Evolutionary conservation across 225 moss, liverwort and hornwort species (phyloP).

Genomic region (Pseudoscleropodium purum): DNA sequence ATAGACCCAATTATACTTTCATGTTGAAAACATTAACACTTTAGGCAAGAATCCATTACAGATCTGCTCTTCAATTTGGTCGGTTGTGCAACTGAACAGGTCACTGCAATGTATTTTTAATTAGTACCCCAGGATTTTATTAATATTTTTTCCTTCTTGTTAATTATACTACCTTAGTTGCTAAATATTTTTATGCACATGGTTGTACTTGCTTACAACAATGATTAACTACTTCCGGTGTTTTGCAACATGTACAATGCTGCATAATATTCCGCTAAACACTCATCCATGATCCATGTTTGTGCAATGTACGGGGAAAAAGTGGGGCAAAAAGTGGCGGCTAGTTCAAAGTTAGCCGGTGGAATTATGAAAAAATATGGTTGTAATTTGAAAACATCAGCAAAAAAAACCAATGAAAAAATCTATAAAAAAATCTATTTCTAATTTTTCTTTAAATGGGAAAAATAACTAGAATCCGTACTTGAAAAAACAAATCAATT

Average conservation of each 20-base stretch:
- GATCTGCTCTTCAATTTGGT: background rate
- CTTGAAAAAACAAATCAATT: too few species aligned
- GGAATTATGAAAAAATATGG: too few species aligned
- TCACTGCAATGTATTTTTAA: too few species aligned
- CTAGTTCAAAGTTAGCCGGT: too few species aligned
- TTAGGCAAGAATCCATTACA: background rate
- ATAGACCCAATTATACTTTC: background rate
- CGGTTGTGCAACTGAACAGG: background rate
- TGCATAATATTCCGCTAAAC: background rate
- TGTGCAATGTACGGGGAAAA: background rate
- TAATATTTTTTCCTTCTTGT: background rate
- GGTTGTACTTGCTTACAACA: background rate
- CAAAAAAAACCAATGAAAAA: too few species aligned
- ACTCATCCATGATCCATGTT: background rate
- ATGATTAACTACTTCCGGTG: background rate
- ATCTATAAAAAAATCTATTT: too few species aligned
- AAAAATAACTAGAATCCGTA: too few species aligned
- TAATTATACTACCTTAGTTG: background rate
- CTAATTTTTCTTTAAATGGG: too few species aligned
- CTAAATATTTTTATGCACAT: background rate
- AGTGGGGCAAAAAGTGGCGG: too few species aligned
- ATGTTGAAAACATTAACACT: background rate
- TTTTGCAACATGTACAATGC: fast-evolving
- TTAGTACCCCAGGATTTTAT: background rate
- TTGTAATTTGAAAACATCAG: too few species aligned